Evolutionary conservation across 2,329 filamentous ascomycete species (phyloP).

Genomic region (Fusarium subglutinans): DNA sequence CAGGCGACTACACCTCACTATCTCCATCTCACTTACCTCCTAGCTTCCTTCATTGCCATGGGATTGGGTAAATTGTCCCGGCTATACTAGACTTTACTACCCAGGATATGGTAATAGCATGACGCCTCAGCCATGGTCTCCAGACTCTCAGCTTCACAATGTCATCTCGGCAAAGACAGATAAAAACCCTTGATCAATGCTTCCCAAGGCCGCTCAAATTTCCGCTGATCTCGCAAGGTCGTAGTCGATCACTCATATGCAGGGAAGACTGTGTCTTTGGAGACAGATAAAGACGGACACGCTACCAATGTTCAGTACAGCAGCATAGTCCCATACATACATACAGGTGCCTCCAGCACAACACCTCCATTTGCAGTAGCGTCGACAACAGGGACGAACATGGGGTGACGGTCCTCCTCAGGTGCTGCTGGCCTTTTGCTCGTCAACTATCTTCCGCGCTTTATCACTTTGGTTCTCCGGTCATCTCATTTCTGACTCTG

Average conservation of each 20-base stretch:
- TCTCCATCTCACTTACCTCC: conserved; percentile 8
- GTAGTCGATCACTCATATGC: conserved; percentile 33
- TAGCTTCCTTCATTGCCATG: conserved; percentile 21
- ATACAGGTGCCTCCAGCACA: not conserved
- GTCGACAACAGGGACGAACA: conserved; percentile 26
- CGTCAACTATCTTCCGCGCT: conserved; percentile 11
- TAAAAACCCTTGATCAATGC: conserved; percentile 4
- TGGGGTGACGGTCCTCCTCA: conserved; percentile 17
- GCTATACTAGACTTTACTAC: conserved; percentile 10
- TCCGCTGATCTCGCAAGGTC: conserved; percentile 34
- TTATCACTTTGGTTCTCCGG: conserved; percentile 13
- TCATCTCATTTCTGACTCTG: conserved; percentile 21
- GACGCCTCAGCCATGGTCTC: conserved; percentile 11
- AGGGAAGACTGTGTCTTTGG: conserved; percentile 23
- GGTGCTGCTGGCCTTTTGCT: conserved; percentile 10
- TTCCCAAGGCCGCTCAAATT: conserved; percentile 25
- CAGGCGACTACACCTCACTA: conserved; percentile 7
- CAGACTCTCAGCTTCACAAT: conserved; percentile 26
- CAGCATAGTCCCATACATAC: not conserved
- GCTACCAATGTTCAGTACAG: conserved; percentile 7
- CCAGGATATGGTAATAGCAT: conserved; percentile 12
- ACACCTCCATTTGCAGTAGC: conserved; percentile 29
- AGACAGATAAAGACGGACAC: conserved; percentile 19
- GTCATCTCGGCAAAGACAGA: conserved; percentile 30
- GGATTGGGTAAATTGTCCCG: conserved; percentile 31